Percentiles rank a stretch among this genome's conserved stretches.
Conservation (phyloP, 441 rosid species). For the Cnidoscolus chayamansa region DNA sequence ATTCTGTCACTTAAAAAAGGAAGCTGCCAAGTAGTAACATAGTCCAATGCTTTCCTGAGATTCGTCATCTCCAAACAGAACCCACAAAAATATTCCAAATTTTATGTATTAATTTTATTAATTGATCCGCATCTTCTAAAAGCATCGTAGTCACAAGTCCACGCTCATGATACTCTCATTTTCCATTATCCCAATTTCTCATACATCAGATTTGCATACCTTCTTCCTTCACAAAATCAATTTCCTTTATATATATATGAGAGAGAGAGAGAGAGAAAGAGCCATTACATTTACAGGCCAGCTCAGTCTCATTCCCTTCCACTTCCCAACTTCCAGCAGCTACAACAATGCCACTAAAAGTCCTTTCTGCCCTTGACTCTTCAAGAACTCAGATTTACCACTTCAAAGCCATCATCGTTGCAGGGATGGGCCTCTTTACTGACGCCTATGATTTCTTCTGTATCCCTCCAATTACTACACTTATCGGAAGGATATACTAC, state of each 20-base stretch:
- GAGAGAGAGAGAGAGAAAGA: too few species aligned
- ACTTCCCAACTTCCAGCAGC: too few species aligned
- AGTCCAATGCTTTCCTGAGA: background rate
- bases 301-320: too few species aligned
- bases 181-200: too few species aligned
- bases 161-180: too few species aligned
- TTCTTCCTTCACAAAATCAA: too few species aligned
- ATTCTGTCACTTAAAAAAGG: background rate
- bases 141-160: background rate
- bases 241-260: too few species aligned
- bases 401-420: constrained; percentile 73
- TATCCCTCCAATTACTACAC: constrained; percentile 50
- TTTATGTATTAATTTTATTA: background rate
- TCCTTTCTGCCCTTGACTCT: constrained; percentile 57
- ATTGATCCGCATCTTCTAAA: constrained; percentile 14
- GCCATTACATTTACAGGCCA: too few species aligned
- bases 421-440: constrained; percentile 83
- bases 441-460: constrained; percentile 84
- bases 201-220: too few species aligned
- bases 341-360: constrained; percentile 38
- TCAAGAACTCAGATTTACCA: constrained; percentile 66
- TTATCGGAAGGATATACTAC: constrained; percentile 60
- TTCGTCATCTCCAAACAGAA: background rate
- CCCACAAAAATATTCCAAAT: background rate
- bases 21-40: constrained; percentile 5